Evolutionary conservation across 176 grass and related monocot species (phyloP), one percentile per base, ranked within the genome.

Genomic region (Carex cristatella): DNA sequence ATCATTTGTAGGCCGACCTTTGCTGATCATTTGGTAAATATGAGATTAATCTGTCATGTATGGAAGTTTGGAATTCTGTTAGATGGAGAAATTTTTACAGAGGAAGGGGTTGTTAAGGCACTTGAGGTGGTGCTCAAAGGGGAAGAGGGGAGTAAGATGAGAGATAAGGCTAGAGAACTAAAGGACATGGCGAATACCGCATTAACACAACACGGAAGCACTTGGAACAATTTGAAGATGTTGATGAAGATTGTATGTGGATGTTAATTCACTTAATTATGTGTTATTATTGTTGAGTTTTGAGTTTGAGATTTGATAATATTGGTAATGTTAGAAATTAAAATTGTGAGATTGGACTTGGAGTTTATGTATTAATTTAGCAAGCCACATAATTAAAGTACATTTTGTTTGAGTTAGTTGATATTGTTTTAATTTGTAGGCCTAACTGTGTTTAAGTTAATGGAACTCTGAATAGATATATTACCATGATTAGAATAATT

Each of bases 1-100:
- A 81, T 89, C 32, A 10, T 89, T n/a, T 65, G 83, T 75, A 37
- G 87, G 53, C 72, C 87, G 2, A 81, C 82, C 83, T 85, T 85
- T 0, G 87, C 63, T 19, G 87, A 89, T 63, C 82, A 89, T 5
- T 33, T 28, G 12, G 48, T 89, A 48, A 89, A 85, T 80, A 76
- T 77, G 4, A 85, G 83, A 54, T 14, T 42, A 1, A 69, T 85
- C 5, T 66, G 53, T 4, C 51, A 81, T 10, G 77, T 85, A 11
- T 89, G 87, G 87, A 58, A 69, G 51, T 64, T 89, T 4, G 83
- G 87, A 11, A 65, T 82, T 30, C 0, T 0, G 0, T 2, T 85
- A 1, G 87, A 85, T 63, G 76, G 42, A 44, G 75, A 76, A 31
- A 64, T 68, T 57, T 61, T 89, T 5, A 85, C 82, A 2, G 56